These are phyloP conservation scores for Spencermartinsiella europaea DNA, from an alignment of 805 yeast species.

Conservation along the genomic window DNA sequence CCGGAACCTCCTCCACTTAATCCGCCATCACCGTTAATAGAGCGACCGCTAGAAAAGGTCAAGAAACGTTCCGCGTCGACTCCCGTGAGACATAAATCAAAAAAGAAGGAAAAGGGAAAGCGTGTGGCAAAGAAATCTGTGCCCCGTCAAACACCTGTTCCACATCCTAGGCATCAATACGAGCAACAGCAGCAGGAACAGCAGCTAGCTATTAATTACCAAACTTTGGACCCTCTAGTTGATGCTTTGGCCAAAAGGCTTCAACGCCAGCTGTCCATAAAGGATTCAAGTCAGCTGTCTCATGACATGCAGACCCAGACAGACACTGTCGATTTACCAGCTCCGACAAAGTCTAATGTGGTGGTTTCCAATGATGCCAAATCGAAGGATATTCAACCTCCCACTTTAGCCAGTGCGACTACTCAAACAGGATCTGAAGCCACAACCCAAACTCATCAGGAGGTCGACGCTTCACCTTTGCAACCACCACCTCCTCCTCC, in stretches of 20 bases:
- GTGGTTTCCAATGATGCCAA: not conserved
- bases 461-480: not conserved
- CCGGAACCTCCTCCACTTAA: slow-evolving; percentile 21
- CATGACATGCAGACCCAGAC: slow-evolving; percentile 5
- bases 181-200: slow-evolving; percentile 3
- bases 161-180: slow-evolving; percentile 6
- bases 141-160: slow-evolving; percentile 3
- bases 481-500: slow-evolving; percentile 4
- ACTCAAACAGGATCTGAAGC: not conserved
- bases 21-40: slow-evolving; percentile 4
- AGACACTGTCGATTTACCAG: not conserved
- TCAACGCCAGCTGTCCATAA: slow-evolving; percentile 2
- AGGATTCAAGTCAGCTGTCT: slow-evolving; percentile 5
- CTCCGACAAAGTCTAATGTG: not conserved
- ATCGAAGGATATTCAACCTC: not conserved
- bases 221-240: slow-evolving; percentile 11
- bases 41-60: slow-evolving; percentile 10
- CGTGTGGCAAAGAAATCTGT: slow-evolving; percentile 1
- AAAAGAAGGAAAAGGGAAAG: slow-evolving; percentile 1
- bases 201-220: slow-evolving; percentile 2
- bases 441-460: not conserved
- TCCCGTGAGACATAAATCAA: slow-evolving; percentile 6
- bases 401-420: not conserved
- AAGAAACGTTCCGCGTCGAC: slow-evolving; percentile 6
- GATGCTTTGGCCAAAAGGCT: slow-evolving; percentile 16